Evolutionary conservation across 176 grass and related monocot species (phyloP).

Genomic region (Calamus simplicifolius): DNA sequence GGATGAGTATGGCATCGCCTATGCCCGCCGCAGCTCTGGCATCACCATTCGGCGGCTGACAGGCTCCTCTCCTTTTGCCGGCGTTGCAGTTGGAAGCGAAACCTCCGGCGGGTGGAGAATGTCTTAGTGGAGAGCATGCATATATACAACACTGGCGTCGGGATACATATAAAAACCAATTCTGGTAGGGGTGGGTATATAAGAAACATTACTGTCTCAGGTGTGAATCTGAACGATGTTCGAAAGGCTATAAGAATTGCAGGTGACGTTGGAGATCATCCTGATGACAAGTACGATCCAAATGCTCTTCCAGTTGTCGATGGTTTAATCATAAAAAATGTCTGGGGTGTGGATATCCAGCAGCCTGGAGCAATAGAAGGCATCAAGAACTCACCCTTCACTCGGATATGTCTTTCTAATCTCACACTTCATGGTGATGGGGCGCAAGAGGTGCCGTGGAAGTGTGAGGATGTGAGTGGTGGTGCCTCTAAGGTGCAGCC

Average conservation of each 20-base stretch:
- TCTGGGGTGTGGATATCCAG: conserved; percentile 58
- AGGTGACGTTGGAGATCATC: conserved; percentile 69
- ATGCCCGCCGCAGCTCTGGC: conserved; percentile 47
- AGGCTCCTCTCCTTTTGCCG: conserved; percentile 63
- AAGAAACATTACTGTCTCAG: conserved; percentile 64
- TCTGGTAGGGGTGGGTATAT: conserved; percentile 71
- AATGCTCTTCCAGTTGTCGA: conserved; percentile 59
- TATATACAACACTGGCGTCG: conserved; percentile 50
- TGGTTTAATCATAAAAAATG: conserved; percentile 60
- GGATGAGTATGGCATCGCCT: conserved; percentile 89
- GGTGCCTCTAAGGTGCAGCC: conserved; percentile 62
- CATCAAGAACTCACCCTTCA: conserved; percentile 61
- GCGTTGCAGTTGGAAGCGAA: conserved; percentile 69
- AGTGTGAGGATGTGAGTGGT: conserved; percentile 62
- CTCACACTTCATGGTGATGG: conserved; percentile 30
- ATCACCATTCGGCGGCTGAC: conserved; percentile 68
- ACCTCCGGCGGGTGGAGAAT: conserved; percentile 73
- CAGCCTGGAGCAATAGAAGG: conserved; percentile 75
- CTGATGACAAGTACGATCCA: conserved; percentile 46
- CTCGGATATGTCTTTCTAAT: conserved; percentile 60
- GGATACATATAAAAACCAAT: conserved; percentile 89
- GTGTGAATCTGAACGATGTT: conserved; percentile 49
- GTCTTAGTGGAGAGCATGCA: conserved; percentile 66
- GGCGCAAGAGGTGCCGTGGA: conserved; percentile 33
- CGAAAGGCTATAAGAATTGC: conserved; percentile 55